Evolutionary conservation across 2,329 filamentous ascomycete genomes (phyloP), one percentile per base, ranked within the genome.

Genomic region (Colletotrichum liaoningense): DNA sequence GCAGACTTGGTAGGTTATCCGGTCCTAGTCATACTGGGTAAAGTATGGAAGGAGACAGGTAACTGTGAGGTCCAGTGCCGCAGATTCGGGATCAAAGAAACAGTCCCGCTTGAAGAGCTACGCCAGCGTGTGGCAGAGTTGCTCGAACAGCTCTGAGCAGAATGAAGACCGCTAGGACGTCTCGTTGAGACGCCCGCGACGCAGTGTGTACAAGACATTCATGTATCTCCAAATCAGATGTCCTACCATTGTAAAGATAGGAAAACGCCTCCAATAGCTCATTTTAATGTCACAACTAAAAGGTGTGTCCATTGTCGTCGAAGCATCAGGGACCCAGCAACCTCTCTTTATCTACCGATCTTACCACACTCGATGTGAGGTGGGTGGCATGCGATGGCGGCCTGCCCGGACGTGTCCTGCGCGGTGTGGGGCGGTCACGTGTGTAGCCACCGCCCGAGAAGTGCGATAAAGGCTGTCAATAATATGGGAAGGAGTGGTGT

Each of bases 1-100:
- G 97, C 96, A 1, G 95, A 98, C 81, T 81, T 97, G 71, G 90
- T 96, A 67, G 97, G 97, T 3, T 98, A 97, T 80, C 96, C 96
- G 0, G 87, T 98, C 14, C 87, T 96, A 9, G 86, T 98, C 14
- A 88, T 98, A 2, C 82, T 98, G 38, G 96, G 96, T 0, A 92
- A 89, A 75, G 86, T 85, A 4, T 97, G 93, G 92, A 84, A 79
- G 57, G 83, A 88, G 49, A 83, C 86, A 1, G 84, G 85, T 57
- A 81, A 85, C n/a, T 89, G 93, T 49, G 95, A 97, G 81, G 89
- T 98, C 35, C 94, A 97, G 79, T 96, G 94, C 82, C 88, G 94
- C 72, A 87, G 89, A 69, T 84, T 96, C 30, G 88, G 86, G 1
- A 74, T 93, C 19, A 92, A 89, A 76, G 86, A 92, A 75, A 84